Conservation (phyloP, 176 grass and related monocot genomes). For the Oryza nivara region DNA sequence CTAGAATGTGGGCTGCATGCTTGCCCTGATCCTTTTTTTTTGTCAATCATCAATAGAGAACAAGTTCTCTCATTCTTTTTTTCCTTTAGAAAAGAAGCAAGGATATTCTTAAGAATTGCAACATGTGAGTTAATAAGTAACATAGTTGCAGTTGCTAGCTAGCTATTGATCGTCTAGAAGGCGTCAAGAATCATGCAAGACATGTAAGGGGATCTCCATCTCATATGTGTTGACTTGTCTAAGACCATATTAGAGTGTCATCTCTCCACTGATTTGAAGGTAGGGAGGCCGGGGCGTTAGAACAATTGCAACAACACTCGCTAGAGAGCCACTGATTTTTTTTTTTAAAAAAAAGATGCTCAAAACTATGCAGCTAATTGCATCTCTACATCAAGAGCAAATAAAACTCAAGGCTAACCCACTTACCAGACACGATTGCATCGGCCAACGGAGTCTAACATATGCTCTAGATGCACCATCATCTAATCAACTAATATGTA, state of each 20-base stretch:
- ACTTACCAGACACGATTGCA: too few species aligned
- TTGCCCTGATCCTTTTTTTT: constrained; percentile 7
- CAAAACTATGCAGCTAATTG: background rate
- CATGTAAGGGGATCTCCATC: background rate
- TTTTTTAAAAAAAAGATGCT: background rate
- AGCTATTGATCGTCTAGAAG: constrained; percentile 22
- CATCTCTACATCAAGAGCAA: too few species aligned
- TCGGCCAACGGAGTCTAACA: too few species aligned
- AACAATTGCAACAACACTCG: too few species aligned
- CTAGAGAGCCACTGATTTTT: too few species aligned
- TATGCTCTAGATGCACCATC: too few species aligned
- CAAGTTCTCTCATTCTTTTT: constrained; percentile 43
- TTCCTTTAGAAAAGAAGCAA: constrained; percentile 6
- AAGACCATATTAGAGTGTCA: background rate
- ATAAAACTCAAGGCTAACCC: too few species aligned
- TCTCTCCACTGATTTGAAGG: too few species aligned
- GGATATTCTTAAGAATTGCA: constrained; percentile 47
- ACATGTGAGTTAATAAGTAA: constrained; percentile 29
- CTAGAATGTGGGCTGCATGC: background rate
- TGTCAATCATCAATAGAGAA: constrained; percentile 36
- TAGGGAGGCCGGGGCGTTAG: too few species aligned
- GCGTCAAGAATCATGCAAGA: constrained; percentile 29
- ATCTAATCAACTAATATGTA: too few species aligned
- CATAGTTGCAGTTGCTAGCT: background rate
- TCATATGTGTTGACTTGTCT: background rate